Percentiles rank a stretch among this genome's conserved stretches.
Conservation (phyloP, 345 rosid genomes). For the Eutrema heterophyllum region DNA sequence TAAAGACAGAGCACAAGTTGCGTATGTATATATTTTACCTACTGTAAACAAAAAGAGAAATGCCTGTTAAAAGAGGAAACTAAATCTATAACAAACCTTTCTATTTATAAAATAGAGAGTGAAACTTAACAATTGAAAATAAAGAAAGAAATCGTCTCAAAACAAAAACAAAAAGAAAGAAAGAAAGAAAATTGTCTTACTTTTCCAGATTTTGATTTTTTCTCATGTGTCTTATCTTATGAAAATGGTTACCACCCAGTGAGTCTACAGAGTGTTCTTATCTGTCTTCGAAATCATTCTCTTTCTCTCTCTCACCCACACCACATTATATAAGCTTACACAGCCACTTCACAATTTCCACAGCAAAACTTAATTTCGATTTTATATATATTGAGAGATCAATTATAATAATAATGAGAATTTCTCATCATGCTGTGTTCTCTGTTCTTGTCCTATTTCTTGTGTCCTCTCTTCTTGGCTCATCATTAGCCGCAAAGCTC, state of each 20-base stretch:
- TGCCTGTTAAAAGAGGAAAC: background rate
- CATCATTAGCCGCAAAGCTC: constrained; percentile 2
- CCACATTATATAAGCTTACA: constrained; percentile 29
- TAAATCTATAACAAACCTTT: background rate
- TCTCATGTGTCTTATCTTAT: constrained; percentile 33
- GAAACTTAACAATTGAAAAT: background rate
- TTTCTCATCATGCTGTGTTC: constrained; percentile 4
- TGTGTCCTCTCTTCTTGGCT: constrained; percentile 21
- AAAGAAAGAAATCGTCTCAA: background rate
- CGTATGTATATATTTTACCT: background rate
- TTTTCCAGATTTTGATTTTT: constrained; percentile 6
- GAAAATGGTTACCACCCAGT: constrained; percentile 34
- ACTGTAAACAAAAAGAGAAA: constrained; percentile 17
- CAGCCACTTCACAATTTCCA: constrained; percentile 19
- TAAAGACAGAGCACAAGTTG: constrained; percentile 7
- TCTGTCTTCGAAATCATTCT: constrained; percentile 23
- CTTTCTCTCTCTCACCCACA: background rate
- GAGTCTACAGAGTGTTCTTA: constrained; percentile 37
- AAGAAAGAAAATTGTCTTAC: background rate
- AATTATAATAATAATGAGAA: background rate
- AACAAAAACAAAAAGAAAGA: background rate
- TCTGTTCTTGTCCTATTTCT: constrained; percentile 29
- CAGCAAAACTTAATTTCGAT: background rate
- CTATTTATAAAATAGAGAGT: constrained; percentile 10
- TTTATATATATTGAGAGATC: background rate